Evolutionary conservation across 2,329 filamentous ascomycete genomes (phyloP), one percentile per base, ranked within the genome.

Genomic region (Penicillium fuscoglaucum): DNA sequence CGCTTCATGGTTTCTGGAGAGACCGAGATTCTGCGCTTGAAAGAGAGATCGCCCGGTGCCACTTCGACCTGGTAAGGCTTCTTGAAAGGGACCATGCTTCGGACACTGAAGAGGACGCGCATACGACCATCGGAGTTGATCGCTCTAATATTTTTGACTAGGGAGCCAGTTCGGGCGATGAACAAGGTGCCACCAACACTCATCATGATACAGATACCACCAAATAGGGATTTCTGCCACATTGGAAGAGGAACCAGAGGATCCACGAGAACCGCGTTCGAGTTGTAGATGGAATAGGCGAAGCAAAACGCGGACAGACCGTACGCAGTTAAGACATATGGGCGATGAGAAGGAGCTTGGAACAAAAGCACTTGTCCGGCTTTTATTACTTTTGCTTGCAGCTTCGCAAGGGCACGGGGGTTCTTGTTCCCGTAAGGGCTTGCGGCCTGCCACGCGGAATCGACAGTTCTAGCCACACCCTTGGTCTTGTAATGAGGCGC

Each of bases 271-370:
- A 81, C 78, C 54, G 75, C 71, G 67, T 79, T 81, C 63, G 80
- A 81, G 69, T 84, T 82, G 65, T 80, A 77, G 47, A 77, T 73
- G 2, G 81, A 79, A 66, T 82, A 85, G 39, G 72, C 64, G 57
- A 84, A 78, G 71, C 82, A 84, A 67, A 83, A 82, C 24, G 79
- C 60, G 2, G 83, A 83, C 28, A 84, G 81, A 15, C 76, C 72
- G 72, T 87, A 87, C 68, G 84, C 84, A 46, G 84, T 83, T 64
- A 84, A 69, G 61, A 88, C 81, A 72, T 87, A 88, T 74, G 81
- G 80, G 57, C 83, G 82, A 67, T 90, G 87, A 1, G 86, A 85
- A 15, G 85, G 85, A 1, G 83, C 82, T 66, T 87, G 80, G 77
- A 89, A 91, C 44, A 91, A 78, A 3, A 83, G 73, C 8, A 87